Evolutionary conservation across 148 eudicot species (phyloP), one percentile per base, ranked within the genome.

Genomic region (Persicaria maculosa): DNA sequence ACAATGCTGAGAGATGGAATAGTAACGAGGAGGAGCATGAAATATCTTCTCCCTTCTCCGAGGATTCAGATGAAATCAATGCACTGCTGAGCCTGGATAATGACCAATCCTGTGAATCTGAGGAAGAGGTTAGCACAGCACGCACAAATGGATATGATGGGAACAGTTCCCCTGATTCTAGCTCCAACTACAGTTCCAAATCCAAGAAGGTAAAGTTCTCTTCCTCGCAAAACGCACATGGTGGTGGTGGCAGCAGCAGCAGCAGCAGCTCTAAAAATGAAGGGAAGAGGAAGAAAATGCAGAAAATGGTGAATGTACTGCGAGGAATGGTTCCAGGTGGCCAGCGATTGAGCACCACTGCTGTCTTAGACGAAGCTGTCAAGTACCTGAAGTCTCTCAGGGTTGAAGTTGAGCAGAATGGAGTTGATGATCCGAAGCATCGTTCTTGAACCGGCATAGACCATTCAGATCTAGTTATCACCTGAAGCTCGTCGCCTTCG

Each of bases 361-460:
- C 79, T 68, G 87, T 89, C 70, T 85, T 89, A 76, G 93, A 89
- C 72, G 93, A 86, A 83, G 91, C 91, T 82, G 93, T 87, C 40
- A 75, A 79, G 75, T 83, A 89, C 80, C 88, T 89, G 52, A 87
- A 89, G 78, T 84, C 88, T 16, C 86, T 87, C 65, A 83, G 85
- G 77, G 81, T 82, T 7, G 88, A 85, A 79, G 88, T 74, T 43
- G 72, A 84, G 84, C 84, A 83, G 76, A 77, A 85, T 52, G 93
- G 91, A 52, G 78, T 78, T 9, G 77, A 68, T 53, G 83, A 81
- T 50, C 62, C 77, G 74, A 58, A 76, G 50, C 52, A 75, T 16
- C 55, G 16, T 20, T 69, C 78, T 43, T 75, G 48, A 79, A 47
- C 5, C 43, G 47, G 70, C 3, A 17, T 65, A 2, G 1, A 5